Evolutionary conservation across 495 filamentous ascomycete genomes (phyloP).

Genomic region (Xylaria venustula): DNA sequence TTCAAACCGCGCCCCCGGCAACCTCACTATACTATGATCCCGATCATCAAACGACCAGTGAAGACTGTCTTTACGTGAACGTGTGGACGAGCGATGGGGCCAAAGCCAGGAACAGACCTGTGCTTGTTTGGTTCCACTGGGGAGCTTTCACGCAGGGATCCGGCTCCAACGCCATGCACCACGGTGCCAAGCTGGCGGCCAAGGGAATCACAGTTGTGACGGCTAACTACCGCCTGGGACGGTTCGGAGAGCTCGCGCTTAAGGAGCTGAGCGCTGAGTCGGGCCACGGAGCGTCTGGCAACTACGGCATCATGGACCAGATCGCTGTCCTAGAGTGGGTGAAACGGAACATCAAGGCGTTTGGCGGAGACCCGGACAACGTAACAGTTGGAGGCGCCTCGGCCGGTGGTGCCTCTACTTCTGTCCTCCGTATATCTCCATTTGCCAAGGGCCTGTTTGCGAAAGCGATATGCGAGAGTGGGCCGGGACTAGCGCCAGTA

Average conservation of each 20-base stretch:
- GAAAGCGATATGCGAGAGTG: too few relatives aligned
- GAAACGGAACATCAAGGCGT: conserved; percentile 58
- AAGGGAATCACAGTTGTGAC: conserved; percentile 53
- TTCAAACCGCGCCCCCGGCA: too few relatives aligned
- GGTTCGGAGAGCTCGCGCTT: conserved; percentile 59
- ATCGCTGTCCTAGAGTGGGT: conserved; percentile 66
- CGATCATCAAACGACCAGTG: too few relatives aligned
- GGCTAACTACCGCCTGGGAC: conserved; percentile 62
- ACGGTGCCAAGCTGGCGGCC: conserved; percentile 1
- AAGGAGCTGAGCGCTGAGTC: too few relatives aligned
- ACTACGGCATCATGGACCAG: conserved; percentile 65
- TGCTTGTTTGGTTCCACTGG: conserved; percentile 61
- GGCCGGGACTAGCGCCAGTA: too few relatives aligned
- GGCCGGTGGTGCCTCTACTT: conserved; percentile 46
- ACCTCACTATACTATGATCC: too few relatives aligned
- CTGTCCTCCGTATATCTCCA: too few relatives aligned
- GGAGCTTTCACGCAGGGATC: conserved; percentile 55
- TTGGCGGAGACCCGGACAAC: conserved; percentile 58
- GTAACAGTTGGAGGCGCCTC: conserved; percentile 67
- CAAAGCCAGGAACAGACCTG: conserved; percentile 36
- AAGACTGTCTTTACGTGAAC: too few relatives aligned
- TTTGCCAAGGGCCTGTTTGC: too few relatives aligned
- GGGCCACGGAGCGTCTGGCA: conserved; percentile 48
- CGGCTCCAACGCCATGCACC: conserved; percentile 28
- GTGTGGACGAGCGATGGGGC: not conserved